Evolutionary conservation across 306 rosid genomes (phyloP).

Genomic region (Gastrolobium villosum): DNA sequence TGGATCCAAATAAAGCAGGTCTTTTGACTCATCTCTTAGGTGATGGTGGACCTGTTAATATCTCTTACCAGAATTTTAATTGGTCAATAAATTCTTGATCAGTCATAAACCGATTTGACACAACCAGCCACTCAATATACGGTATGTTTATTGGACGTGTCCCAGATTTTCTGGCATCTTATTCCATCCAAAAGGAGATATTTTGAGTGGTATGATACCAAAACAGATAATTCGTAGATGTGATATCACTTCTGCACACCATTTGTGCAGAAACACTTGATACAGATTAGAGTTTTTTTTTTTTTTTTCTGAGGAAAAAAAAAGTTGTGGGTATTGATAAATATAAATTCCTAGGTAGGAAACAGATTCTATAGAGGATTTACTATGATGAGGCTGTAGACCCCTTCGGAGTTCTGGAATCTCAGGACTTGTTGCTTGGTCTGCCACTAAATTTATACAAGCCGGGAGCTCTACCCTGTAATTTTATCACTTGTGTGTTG

Average conservation of each 20-base stretch:
- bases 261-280: slow-evolving; percentile 36
- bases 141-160: slow-evolving; percentile 11
- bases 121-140: slow-evolving; percentile 30
- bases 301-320: not conserved
- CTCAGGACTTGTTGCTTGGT: not conserved
- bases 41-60: slow-evolving; percentile 74
- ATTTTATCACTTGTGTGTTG: not conserved
- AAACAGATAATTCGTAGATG: slow-evolving; percentile 4
- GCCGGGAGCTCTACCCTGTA: not conserved
- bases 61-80: slow-evolving; percentile 72
- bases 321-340: not conserved
- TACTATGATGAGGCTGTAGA: slow-evolving; percentile 13
- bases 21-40: slow-evolving; percentile 84
- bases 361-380: slow-evolving; percentile 23
- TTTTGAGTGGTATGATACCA: slow-evolving; percentile 15
- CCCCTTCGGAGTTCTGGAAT: not conserved
- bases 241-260: slow-evolving; percentile 12
- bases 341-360: slow-evolving; percentile 29
- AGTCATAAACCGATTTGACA: not conserved
- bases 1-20: slow-evolving; percentile 89
- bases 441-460: slow-evolving; percentile 10
- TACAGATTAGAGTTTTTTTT: slow-evolving; percentile 11
- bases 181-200: slow-evolving; percentile 38
- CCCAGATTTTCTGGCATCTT: slow-evolving; percentile 34
- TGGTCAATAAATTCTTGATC: slow-evolving; percentile 78